Percentiles rank a stretch among this genome's conserved stretches.
phyloP scores from a whole-genome alignment of 352 stramenopile species.

The Phytophthora boehmeriae region DNA sequence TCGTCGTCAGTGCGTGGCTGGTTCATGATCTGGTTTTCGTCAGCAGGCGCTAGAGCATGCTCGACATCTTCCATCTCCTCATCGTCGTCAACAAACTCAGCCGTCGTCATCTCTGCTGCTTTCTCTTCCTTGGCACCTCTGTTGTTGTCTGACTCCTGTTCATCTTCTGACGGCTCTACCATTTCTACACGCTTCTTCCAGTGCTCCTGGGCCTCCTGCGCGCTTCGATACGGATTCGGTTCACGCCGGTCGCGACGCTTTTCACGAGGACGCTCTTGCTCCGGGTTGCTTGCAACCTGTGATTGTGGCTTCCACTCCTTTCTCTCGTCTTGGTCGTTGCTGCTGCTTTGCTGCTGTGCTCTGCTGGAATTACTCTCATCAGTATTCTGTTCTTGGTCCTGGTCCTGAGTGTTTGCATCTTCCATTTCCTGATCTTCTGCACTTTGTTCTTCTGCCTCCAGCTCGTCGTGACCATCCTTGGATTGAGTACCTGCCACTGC shows the following conservation, averaged over 20 bases:
- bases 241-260: conserved; percentile 84
- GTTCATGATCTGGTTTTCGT: conserved; percentile 76
- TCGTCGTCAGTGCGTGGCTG: conserved; percentile 53
- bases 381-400: conserved; percentile 53
- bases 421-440: conserved; percentile 53
- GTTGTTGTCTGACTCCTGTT: conserved; percentile 43
- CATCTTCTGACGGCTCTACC: conserved; percentile 62
- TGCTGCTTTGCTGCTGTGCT: conserved; percentile 53
- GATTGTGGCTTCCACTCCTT: conserved; percentile 65
- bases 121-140: conserved; percentile 42
- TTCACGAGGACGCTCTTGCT: conserved; percentile 58
- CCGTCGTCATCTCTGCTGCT: conserved; percentile 48
- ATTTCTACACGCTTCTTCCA: conserved; percentile 97
- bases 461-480: conserved; percentile 81
- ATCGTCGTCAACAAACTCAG: conserved; percentile 74
- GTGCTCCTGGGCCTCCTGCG: conserved; percentile 95
- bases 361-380: conserved; percentile 66
- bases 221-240: conserved; percentile 96
- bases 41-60: conserved; percentile 64
- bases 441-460: conserved; percentile 64
- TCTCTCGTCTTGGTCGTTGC: conserved; percentile 61
- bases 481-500: conserved; percentile 78
- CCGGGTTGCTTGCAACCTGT: conserved; percentile 43
- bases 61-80: conserved; percentile 69
- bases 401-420: conserved; percentile 49